phyloP scores from a whole-genome alignment of 2,329 filamentous ascomycete species.

The Hypomyces perniciosus region DNA sequence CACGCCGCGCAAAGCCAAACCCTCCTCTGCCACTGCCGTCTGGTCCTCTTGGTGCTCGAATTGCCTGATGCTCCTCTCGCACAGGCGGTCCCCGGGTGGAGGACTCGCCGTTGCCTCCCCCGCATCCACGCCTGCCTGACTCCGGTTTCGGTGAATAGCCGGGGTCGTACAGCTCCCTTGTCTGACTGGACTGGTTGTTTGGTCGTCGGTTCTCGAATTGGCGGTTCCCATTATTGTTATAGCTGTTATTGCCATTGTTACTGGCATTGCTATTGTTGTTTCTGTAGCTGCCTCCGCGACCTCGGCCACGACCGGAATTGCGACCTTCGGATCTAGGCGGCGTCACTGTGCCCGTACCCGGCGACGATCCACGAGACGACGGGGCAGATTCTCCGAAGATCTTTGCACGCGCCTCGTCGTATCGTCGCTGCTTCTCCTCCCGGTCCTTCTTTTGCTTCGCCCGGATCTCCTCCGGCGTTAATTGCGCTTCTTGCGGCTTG shows the following conservation, averaged over 20 bases:
- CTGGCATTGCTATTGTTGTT: slow-evolving; percentile 19
- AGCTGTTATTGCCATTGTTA: slow-evolving; percentile 16
- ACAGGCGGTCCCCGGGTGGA: slow-evolving; percentile 36
- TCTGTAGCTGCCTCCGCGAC: slow-evolving; percentile 33
- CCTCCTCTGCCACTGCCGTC: slow-evolving; percentile 71
- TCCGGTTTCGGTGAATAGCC: slow-evolving; percentile 61
- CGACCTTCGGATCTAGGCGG: slow-evolving; percentile 44
- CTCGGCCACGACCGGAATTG: slow-evolving; percentile 37
- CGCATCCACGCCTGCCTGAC: slow-evolving; percentile 26
- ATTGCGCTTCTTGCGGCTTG: slow-evolving; percentile 55
- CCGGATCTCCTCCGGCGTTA: slow-evolving; percentile 70
- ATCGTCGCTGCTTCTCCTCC: slow-evolving; percentile 85
- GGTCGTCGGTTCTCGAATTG: slow-evolving; percentile 24
- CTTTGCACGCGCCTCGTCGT: slow-evolving; percentile 81
- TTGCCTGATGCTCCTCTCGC: slow-evolving; percentile 61
- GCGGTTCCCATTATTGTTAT: slow-evolving; percentile 21
- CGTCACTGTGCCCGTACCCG: slow-evolving; percentile 45
- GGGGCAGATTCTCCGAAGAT: slow-evolving; percentile 65
- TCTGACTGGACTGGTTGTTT: slow-evolving; percentile 21
- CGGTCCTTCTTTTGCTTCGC: slow-evolving; percentile 71
- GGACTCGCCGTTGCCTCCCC: slow-evolving; percentile 2
- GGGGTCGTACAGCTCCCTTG: slow-evolving; percentile 71
- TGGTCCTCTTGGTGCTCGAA: slow-evolving; percentile 71
- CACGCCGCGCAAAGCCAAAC: slow-evolving; percentile 67
- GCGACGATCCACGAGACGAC: slow-evolving; percentile 55